phyloP scores from a whole-genome alignment of 1,284 basidiomycete species.

The Apiotrichum sp. region DNA sequence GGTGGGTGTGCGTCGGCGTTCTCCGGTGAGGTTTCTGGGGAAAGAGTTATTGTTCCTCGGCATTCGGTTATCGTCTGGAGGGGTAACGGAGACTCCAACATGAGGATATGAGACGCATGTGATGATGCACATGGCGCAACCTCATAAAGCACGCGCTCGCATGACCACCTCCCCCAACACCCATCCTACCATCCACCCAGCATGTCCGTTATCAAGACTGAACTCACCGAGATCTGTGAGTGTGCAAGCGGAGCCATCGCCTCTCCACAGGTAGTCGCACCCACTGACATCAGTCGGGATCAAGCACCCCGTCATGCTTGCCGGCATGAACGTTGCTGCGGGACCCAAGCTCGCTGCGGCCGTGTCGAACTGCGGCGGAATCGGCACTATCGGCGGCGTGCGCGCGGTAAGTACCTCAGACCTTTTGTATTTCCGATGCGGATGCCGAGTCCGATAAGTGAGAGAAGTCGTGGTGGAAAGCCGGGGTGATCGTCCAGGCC shows the following conservation, averaged over 20 bases:
- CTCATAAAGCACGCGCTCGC: no score
- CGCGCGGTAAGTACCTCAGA: constrained; percentile 41
- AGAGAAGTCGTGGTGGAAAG: neutral
- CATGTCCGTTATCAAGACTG: constrained; percentile 51
- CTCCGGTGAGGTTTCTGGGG: no score
- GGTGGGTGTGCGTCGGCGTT: no score
- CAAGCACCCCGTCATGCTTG: constrained; percentile 79
- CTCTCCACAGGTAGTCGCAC: neutral
- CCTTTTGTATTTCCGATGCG: no score
- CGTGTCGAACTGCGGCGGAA: constrained; percentile 65
- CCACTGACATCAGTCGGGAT: constrained; percentile 55
- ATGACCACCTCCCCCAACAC: no score
- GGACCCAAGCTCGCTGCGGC: constrained; percentile 78
- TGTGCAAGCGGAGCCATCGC: neutral
- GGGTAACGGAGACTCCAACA: no score
- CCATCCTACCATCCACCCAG: neutral
- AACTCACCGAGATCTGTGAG: constrained; percentile 65
- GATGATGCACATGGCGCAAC: no score
- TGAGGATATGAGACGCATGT: no score
- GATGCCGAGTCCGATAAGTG: no score
- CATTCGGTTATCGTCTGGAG: no score
- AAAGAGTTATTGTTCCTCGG: no score
- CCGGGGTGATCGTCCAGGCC: neutral
- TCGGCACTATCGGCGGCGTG: constrained; percentile 80
- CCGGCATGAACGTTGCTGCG: constrained; percentile 83